Conservation (phyloP, 1,139 yeast species). For the Pichia kudriavzevii region DNA sequence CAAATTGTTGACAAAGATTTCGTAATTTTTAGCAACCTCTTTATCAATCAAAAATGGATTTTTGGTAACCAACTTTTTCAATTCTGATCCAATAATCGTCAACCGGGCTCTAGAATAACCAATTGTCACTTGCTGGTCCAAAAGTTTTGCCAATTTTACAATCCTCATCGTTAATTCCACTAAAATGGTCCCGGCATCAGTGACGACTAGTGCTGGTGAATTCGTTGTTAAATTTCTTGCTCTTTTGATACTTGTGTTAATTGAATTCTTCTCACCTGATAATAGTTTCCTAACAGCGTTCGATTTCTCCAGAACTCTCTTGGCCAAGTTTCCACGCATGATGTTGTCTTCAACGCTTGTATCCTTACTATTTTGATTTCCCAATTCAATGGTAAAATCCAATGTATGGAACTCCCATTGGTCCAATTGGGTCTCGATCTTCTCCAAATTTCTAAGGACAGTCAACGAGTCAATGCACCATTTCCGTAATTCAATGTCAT, state of each 20-base stretch:
- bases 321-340: constrained; percentile 42
- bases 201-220: constrained; percentile 40
- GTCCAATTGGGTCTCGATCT: constrained; percentile 39
- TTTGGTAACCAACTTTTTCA: constrained; percentile 38
- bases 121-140: constrained; percentile 44
- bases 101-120: constrained; percentile 51
- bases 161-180: constrained; percentile 43
- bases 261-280: constrained; percentile 4
- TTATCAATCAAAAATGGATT: constrained; percentile 12
- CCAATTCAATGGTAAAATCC: constrained; percentile 31
- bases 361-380: constrained; percentile 19
- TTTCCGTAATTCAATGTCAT: constrained; percentile 42
- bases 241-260: constrained; percentile 29
- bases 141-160: constrained; percentile 41
- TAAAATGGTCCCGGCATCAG: constrained; percentile 52
- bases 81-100: constrained; percentile 47
- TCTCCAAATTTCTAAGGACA: constrained; percentile 44
- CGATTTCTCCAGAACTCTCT: constrained; percentile 42
- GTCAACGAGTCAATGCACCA: constrained; percentile 44
- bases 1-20: constrained; percentile 43
- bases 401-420: constrained; percentile 55
- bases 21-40: constrained; percentile 32
- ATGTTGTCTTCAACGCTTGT: constrained; percentile 17
- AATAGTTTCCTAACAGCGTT: constrained; percentile 3
- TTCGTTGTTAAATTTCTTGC: constrained; percentile 31